Evolutionary conservation across 2,329 filamentous ascomycete genomes (phyloP), one percentile per base, ranked within the genome.

Genomic region (Fusarium nematophilum): DNA sequence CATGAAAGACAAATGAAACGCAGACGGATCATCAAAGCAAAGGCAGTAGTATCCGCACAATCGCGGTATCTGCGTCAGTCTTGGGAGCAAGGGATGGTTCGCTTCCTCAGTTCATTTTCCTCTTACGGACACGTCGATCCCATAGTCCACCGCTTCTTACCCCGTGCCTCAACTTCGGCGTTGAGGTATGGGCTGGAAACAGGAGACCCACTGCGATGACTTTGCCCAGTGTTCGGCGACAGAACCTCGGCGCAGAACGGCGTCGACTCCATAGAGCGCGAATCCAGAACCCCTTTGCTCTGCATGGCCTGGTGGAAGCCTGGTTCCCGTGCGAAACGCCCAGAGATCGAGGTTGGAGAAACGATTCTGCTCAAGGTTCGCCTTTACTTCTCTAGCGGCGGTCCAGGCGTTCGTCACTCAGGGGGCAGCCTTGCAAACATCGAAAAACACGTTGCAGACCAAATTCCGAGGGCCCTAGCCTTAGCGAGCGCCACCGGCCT

Each of bases 401-500:
- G 55, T 40, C 62, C 44, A 51, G 49, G 54, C 44, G 49, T 53
- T 53, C 15, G 30, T 58, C 34, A 23, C 38, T 50, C 57, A 58
- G 59, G 65, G 65, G 48, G 56, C 50, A 65, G 65, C 62, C 65
- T 63, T 67, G 65, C 51, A 63, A n/a, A 49, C 42, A 18, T 50
- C 17, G 43, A 33, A 38, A 31, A 47, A 36, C 23, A 30, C 29
- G 29, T 37, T 46, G 27, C 33, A 34, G 26, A 38, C 44, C 43
- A 44, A 21, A 31, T 42, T 36, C 50, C 56, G 56, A 63, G 34
- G 26, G 30, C 31, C 37, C 34, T 53, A 43, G 59, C 59, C 60
- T 53, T 61, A 57, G 50, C 56, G 56, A 64, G 51, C 51, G 60
- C 59, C 60, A 63, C 59, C 56, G 27, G 60, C 27, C 59, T 61